phyloP scores from a whole-genome alignment of 176 grass and related monocot species.

The Hordeum marinum region DNA sequence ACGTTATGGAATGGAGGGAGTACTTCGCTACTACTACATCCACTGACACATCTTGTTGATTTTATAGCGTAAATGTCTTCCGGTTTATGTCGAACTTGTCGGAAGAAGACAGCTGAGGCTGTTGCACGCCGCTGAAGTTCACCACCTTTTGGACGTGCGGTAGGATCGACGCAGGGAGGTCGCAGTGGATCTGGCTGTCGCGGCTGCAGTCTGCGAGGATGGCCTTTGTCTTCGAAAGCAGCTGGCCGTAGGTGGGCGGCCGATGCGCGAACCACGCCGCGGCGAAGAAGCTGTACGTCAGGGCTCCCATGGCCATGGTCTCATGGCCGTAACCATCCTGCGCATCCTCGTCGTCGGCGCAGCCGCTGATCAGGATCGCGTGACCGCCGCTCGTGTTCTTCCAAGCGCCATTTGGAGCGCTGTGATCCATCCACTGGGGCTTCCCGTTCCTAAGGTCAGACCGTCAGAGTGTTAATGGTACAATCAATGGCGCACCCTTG shows the following conservation, averaged over 20 bases:
- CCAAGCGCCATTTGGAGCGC: constrained; percentile 1
- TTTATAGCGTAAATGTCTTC: background rate
- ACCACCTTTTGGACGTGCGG: constrained; percentile 43
- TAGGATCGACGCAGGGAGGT: constrained; percentile 40
- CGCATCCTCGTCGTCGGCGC: background rate
- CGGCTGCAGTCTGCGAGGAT: constrained; percentile 36
- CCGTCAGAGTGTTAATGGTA: background rate
- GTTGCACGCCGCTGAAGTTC: constrained; percentile 57
- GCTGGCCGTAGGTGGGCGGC: constrained; percentile 54
- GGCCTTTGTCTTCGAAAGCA: constrained; percentile 60
- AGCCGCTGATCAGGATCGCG: constrained; percentile 45
- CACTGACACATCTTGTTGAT: background rate
- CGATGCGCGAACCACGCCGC: constrained; percentile 46
- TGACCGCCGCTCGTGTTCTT: constrained; percentile 35
- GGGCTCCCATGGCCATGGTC: constrained; percentile 42
- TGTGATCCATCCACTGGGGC: constrained; percentile 29
- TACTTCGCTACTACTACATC: too few relatives aligned
- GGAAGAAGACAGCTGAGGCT: constrained; percentile 70
- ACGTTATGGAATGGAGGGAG: too few relatives aligned
- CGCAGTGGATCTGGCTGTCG: background rate
- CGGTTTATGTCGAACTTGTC: constrained; percentile 61
- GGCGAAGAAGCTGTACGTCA: constrained; percentile 84
- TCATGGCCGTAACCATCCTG: background rate
- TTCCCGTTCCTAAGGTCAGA: background rate
- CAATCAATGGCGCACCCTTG: background rate